phyloP scores from a whole-genome alignment of 257 asterid genomes.

The Nicotiana tabacum region DNA sequence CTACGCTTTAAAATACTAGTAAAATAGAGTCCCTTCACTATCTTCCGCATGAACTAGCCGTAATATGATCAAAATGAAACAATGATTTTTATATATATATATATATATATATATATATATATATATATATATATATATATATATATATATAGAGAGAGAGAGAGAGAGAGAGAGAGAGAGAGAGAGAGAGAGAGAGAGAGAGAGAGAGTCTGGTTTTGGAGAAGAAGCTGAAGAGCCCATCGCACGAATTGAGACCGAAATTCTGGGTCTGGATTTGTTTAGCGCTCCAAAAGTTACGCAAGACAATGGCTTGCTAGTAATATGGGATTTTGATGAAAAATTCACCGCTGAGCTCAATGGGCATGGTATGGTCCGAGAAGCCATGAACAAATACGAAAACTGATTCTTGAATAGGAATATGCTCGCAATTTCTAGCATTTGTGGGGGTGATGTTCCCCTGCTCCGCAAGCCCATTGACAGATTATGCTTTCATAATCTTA shows the following conservation, averaged over 20 bases:
- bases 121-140: too few species aligned
- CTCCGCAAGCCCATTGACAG: not conserved
- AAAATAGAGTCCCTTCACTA: not conserved
- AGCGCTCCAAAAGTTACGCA: conserved; percentile 21
- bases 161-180: conserved; percentile 30
- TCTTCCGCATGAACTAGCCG: not conserved
- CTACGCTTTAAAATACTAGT: too few species aligned
- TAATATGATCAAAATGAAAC: not conserved
- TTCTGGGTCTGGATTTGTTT: conserved; percentile 1
- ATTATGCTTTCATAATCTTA: not conserved
- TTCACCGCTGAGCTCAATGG: conserved; percentile 20
- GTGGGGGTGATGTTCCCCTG: not conserved
- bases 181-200: not conserved
- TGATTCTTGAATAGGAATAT: not conserved
- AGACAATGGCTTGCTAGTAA: conserved; percentile 12
- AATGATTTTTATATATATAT: too few species aligned
- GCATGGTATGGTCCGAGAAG: conserved; percentile 25
- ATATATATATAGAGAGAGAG: too few species aligned
- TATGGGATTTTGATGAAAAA: conserved; percentile 34
- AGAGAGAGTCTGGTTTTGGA: conserved; percentile 53
- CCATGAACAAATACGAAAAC: conserved; percentile 30
- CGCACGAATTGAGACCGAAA: conserved; percentile 39
- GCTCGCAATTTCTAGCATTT: not conserved
- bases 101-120: too few species aligned
- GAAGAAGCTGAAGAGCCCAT: conserved; percentile 87